Conservation (phyloP, 1,139 yeast species). For the Protomyces arabidopsidicola region DNA sequence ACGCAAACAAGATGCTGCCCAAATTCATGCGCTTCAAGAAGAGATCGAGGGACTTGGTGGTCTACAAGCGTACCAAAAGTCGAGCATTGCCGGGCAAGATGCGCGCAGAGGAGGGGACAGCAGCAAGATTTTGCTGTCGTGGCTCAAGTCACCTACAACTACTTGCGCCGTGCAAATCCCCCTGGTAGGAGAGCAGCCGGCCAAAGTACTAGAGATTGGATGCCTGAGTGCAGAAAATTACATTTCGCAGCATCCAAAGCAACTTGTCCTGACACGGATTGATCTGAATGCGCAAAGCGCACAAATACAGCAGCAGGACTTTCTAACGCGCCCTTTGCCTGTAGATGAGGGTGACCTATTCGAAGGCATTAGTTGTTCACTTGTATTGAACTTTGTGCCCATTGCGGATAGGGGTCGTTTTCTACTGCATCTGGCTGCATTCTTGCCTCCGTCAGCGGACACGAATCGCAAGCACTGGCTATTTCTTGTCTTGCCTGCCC, state of each 20-base stretch:
- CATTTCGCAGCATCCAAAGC: slow-evolving; percentile 9
- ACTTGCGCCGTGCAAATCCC: not conserved
- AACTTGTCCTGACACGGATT: slow-evolving; percentile 43
- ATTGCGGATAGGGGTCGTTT: slow-evolving; percentile 70
- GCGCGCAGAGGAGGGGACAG: slow-evolving; percentile 83
- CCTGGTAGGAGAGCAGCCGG: not conserved
- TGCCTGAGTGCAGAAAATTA: slow-evolving; percentile 26
- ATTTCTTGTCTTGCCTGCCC: slow-evolving; percentile 80
- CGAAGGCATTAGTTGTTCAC: slow-evolving; percentile 69
- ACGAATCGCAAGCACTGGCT: slow-evolving; percentile 40
- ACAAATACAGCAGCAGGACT: slow-evolving; percentile 67
- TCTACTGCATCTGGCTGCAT: slow-evolving; percentile 58
- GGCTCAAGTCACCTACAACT: slow-evolving; percentile 49
- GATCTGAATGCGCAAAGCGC: slow-evolving; percentile 81
- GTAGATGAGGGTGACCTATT: slow-evolving; percentile 42
- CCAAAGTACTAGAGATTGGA: slow-evolving; percentile 27
- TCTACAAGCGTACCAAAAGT: slow-evolving; percentile 58
- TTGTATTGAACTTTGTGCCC: slow-evolving; percentile 85
- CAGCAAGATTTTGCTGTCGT: slow-evolving; percentile 63
- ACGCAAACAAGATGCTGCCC: not conserved
- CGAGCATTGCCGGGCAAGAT: slow-evolving; percentile 81
- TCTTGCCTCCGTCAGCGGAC: slow-evolving; percentile 43
- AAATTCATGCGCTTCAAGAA: slow-evolving; percentile 53
- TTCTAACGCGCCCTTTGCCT: slow-evolving; percentile 60
- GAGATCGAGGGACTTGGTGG: slow-evolving; percentile 66